Percentiles rank a stretch among this genome's conserved stretches.
Evolutionary conservation across 495 filamentous ascomycete species (phyloP).

Genomic region (Neurospora africana): DNA sequence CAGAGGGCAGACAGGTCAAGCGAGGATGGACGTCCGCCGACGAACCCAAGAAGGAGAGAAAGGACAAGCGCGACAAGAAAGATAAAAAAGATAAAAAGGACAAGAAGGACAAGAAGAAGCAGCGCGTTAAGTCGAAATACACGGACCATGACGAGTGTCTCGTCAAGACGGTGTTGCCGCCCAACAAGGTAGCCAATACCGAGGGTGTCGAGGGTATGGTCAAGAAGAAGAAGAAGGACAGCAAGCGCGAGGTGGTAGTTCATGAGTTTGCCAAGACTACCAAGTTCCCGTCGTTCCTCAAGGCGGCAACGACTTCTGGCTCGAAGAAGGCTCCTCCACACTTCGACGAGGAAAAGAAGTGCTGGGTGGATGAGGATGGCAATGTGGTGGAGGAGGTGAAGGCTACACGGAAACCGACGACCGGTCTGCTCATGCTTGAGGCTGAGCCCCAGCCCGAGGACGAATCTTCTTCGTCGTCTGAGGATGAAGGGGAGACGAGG

Average conservation of each 20-base stretch:
- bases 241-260: slow-evolving; percentile 45
- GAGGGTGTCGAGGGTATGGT: slow-evolving; percentile 38
- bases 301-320: slow-evolving; percentile 27
- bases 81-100: slow-evolving; percentile 37
- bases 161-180: slow-evolving; percentile 70
- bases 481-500: slow-evolving; percentile 4
- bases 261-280: slow-evolving; percentile 74
- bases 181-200: slow-evolving; percentile 36
- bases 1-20: slow-evolving; percentile 67
- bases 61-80: slow-evolving; percentile 39
- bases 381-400: slow-evolving; percentile 54
- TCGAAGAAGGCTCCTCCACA: slow-evolving; percentile 20
- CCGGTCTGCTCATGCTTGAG: not conserved
- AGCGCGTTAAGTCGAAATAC: slow-evolving; percentile 58
- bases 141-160: slow-evolving; percentile 67
- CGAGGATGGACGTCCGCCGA: slow-evolving; percentile 77
- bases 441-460: not conserved
- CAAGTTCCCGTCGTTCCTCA: slow-evolving; percentile 71
- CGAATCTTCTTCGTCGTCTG: slow-evolving; percentile 2
- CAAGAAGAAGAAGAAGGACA: slow-evolving; percentile 45
- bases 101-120: slow-evolving; percentile 44
- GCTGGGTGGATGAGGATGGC: slow-evolving; percentile 78
- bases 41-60: slow-evolving; percentile 40
- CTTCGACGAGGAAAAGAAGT: slow-evolving; percentile 65
- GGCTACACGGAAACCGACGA: slow-evolving; percentile 10